Percentiles rank a stretch among this genome's conserved stretches.
Evolutionary conservation across 768 basidiomycete species (phyloP).

Genomic region (Suillus luteus): DNA sequence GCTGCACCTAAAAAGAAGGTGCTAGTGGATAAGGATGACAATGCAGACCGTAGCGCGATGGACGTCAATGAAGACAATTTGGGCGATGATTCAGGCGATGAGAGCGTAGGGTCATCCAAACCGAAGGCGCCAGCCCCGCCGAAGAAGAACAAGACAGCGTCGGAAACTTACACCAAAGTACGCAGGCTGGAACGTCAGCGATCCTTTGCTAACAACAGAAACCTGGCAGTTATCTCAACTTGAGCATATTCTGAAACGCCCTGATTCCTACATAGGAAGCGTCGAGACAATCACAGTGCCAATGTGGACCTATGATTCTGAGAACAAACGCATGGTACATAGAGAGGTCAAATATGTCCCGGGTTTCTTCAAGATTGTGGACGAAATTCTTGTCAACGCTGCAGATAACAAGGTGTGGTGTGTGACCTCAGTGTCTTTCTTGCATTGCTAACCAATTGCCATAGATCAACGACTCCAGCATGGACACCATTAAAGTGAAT

Average conservation of each 20-base stretch:
- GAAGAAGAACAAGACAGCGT: constrained; percentile 81
- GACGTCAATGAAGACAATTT: constrained; percentile 38
- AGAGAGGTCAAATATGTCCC: constrained; percentile 90
- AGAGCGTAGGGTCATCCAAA: constrained; percentile 33
- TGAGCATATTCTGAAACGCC: constrained; percentile 90
- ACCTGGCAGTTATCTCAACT: constrained; percentile 80
- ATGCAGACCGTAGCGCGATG: constrained; percentile 50
- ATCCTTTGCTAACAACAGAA: background rate
- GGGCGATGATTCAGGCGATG: constrained; percentile 38
- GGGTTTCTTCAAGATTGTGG: constrained; percentile 99
- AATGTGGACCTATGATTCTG: constrained; percentile 94
- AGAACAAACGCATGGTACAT: constrained; percentile 79
- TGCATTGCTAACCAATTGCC: background rate
- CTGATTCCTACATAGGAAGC: constrained; percentile 96
- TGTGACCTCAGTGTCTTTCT: constrained; percentile 18
- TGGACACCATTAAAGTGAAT: constrained; percentile 89
- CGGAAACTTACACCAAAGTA: constrained; percentile 90
- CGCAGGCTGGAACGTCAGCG: constrained; percentile 21
- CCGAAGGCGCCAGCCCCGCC: constrained; percentile 32
- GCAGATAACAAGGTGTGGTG: constrained; percentile 91
- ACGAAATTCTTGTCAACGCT: constrained; percentile 98
- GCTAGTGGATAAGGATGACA: constrained; percentile 64
- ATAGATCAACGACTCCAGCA: constrained; percentile 88
- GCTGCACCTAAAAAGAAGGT: constrained; percentile 68
- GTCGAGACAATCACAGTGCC: constrained; percentile 82